Percentiles rank a stretch among this genome's conserved stretches.
phyloP scores from a whole-genome alignment of 1,139 yeast genomes.

The Diutina ranongensis region DNA sequence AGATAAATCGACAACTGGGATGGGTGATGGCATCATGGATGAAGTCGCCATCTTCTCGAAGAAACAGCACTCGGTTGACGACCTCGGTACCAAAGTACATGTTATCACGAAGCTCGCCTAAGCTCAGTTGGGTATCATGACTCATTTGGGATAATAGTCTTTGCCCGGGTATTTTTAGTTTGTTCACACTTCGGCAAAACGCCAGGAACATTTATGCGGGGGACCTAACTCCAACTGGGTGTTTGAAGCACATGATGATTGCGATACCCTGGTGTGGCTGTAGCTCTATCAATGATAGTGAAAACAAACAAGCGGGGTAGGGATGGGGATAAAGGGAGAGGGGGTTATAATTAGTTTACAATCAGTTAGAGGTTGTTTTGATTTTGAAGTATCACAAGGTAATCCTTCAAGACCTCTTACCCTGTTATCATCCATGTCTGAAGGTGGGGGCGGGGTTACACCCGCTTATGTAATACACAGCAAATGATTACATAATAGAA shows the following conservation, averaged over 20 bases:
- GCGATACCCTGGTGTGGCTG: not conserved
- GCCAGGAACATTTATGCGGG: not conserved
- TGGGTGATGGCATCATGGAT: slow-evolving; percentile 40
- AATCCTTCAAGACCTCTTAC: too few species aligned
- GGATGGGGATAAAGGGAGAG: not conserved
- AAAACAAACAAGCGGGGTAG: not conserved
- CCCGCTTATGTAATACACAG: too few species aligned
- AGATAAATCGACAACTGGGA: slow-evolving; percentile 44
- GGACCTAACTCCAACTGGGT: not conserved
- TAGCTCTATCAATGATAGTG: not conserved
- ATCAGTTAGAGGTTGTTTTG: too few species aligned
- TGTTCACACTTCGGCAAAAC: not conserved
- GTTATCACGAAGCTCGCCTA: not conserved
- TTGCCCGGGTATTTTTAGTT: not conserved
- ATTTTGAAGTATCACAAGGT: too few species aligned
- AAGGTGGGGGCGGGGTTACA: too few species aligned
- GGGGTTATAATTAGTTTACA: too few species aligned
- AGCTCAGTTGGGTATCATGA: not conserved
- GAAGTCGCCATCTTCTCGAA: slow-evolving; percentile 57
- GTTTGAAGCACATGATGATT: not conserved
- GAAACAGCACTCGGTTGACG: slow-evolving; percentile 69
- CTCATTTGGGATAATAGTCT: not conserved
- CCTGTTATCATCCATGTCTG: too few species aligned
- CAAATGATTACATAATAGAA: too few species aligned
- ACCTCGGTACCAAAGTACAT: slow-evolving; percentile 39